These are phyloP conservation scores for Leccinum fibrillosum DNA, from an alignment of 768 basidiomycete genomes.

Conservation along the genomic window DNA sequence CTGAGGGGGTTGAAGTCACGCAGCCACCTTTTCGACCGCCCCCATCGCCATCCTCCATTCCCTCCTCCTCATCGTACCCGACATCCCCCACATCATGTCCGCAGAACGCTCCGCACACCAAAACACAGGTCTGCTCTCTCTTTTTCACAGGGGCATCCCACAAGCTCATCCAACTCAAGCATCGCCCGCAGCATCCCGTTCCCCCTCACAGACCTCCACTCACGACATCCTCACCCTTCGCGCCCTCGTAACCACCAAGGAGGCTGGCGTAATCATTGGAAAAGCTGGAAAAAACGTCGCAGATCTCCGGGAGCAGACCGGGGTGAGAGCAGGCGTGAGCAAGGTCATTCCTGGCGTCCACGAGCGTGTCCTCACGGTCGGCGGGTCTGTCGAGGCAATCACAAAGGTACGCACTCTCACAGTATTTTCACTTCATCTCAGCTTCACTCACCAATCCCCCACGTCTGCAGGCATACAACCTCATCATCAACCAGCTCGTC, in stretches of 20 bases:
- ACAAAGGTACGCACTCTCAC: constrained; percentile 61
- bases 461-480: constrained; percentile 75
- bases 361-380: constrained; percentile 94
- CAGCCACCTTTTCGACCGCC: constrained; percentile 13
- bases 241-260: constrained; percentile 94
- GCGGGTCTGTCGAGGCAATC: constrained; percentile 88
- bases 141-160: constrained; percentile 16
- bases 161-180: constrained; percentile 30
- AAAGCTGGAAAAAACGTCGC: constrained; percentile 98
- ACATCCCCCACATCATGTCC: constrained; percentile 50
- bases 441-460: constrained; percentile 13
- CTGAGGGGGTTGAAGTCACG: constrained; percentile 6
- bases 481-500: constrained; percentile 91
- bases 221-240: constrained; percentile 85
- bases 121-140: constrained; percentile 47
- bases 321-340: constrained; percentile 98
- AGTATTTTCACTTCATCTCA: background rate
- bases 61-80: constrained; percentile 28
- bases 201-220: constrained; percentile 59
- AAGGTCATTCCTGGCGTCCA: constrained; percentile 98
- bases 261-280: constrained; percentile 96
- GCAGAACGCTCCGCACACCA: constrained; percentile 55
- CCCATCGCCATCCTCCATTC: constrained; percentile 4
- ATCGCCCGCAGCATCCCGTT: constrained; percentile 67
- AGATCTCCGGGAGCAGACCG: constrained; percentile 90